Conservation (phyloP, 2,329 filamentous ascomycete species). For the Cadophora malorum region DNA sequence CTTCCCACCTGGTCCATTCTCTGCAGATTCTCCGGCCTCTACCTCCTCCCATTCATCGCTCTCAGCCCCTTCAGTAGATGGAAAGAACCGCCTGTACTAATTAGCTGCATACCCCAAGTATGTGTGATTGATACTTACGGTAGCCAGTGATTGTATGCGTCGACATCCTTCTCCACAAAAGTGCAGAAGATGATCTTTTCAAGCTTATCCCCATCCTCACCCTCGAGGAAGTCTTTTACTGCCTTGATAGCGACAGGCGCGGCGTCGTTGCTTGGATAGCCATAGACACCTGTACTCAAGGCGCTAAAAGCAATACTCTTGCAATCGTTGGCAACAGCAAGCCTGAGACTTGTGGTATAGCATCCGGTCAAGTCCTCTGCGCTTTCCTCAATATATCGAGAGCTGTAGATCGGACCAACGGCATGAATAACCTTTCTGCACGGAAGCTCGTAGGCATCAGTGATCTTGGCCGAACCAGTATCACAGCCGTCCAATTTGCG, state of each 20-base stretch:
- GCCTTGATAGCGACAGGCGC: slow-evolving; percentile 72
- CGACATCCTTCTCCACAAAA: slow-evolving; percentile 79
- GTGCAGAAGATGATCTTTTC: slow-evolving; percentile 84
- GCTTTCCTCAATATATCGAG: slow-evolving; percentile 48
- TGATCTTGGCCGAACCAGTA: slow-evolving; percentile 85
- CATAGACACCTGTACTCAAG: slow-evolving; percentile 89
- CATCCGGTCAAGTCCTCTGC: slow-evolving; percentile 61
- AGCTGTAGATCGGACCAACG: slow-evolving; percentile 80
- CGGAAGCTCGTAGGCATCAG: slow-evolving; percentile 76
- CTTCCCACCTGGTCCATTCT: slow-evolving; percentile 23
- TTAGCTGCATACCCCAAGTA: slow-evolving; percentile 16
- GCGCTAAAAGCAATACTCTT: slow-evolving; percentile 81
- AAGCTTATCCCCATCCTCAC: slow-evolving; percentile 56
- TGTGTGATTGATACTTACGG: slow-evolving; percentile 65
- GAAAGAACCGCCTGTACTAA: slow-evolving; percentile 53
- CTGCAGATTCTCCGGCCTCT: slow-evolving; percentile 25
- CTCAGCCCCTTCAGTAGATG: slow-evolving; percentile 47
- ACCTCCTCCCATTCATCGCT: slow-evolving; percentile 22
- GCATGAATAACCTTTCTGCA: slow-evolving; percentile 85
- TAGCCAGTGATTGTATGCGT: slow-evolving; percentile 71
- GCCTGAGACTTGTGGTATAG: slow-evolving; percentile 73
- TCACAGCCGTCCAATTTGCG: slow-evolving; percentile 71
- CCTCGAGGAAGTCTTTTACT: slow-evolving; percentile 61
- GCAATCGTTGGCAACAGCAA: slow-evolving; percentile 72
- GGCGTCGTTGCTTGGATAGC: slow-evolving; percentile 78